A percentile compares a stretch with the other conserved stretches of the same genome.
Evolutionary conservation across 768 basidiomycete species (phyloP).

Genomic region (Psilocybe tampanensis): DNA sequence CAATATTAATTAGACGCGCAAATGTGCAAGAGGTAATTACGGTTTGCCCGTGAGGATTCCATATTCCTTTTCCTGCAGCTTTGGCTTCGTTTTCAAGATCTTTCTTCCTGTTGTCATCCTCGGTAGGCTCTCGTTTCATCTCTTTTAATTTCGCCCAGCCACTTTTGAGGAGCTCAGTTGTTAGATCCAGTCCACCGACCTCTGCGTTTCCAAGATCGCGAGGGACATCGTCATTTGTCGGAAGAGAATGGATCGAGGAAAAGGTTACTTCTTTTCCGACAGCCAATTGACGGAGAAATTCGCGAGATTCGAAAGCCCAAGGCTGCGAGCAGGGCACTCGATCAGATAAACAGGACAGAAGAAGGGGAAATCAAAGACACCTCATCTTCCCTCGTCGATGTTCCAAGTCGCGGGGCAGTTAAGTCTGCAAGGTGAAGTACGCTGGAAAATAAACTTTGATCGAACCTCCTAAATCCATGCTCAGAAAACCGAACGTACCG

Average conservation of each 20-base stretch:
- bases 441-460: constrained; percentile 39
- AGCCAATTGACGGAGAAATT: constrained; percentile 81
- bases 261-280: constrained; percentile 94
- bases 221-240: constrained; percentile 71
- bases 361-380: constrained; percentile 36
- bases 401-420: constrained; percentile 82
- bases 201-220: constrained; percentile 83
- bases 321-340: constrained; percentile 45
- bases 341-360: not conserved
- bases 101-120: constrained; percentile 72
- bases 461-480: not conserved
- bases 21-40: constrained; percentile 34
- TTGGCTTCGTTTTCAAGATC: constrained; percentile 81
- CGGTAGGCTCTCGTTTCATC: constrained; percentile 77
- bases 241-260: constrained; percentile 76
- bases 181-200: constrained; percentile 71
- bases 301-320: constrained; percentile 92
- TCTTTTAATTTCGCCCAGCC: constrained; percentile 98
- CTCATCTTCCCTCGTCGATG: constrained; percentile 85
- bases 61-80: constrained; percentile 75
- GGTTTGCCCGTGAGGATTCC: constrained; percentile 82
- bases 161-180: constrained; percentile 74
- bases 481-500: constrained; percentile 47
- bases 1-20: not conserved
- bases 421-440: constrained; percentile 90